Evolutionary conservation across 1,284 basidiomycete genomes (phyloP), one percentile per base, ranked within the genome.

Genomic region (Rhizopogon parksii): DNA sequence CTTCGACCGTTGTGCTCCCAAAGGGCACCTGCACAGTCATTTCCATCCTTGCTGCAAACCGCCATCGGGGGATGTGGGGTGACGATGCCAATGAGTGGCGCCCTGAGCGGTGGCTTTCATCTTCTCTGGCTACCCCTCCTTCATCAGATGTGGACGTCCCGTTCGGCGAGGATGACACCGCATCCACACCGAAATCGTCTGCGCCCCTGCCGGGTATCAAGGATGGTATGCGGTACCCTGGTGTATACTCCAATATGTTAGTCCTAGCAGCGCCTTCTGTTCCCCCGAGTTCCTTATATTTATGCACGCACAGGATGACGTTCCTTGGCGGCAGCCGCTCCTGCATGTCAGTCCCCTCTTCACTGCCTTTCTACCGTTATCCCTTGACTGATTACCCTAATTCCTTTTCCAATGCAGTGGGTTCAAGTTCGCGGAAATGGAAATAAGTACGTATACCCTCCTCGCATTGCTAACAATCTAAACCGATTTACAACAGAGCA

Each of bases 51-150:
- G 59, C 57, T 6, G 60, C 67, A 30, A 72, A 73, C 52, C 59
- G 63, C 15, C 64, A 70, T 52, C 58, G 59, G 21, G 56, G 19
- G 1, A 30, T 62, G 12, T 63, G 61, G 61, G 61, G 61, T n/a
- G 49, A 52, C 4, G 61, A 63, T 39, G 58, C 54, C 0, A 32
- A 48, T 12, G 55, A 62, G 40, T 63, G 61, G 61, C 68, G 65
- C 40, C 71, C 71, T 6, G 68, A 70, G 47, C 56, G 71, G n/a
- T 73, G 71, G 71, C 59, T 72, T 14, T 49, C 52, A 14, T 60
- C 65, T 9, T 54, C 68, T 6, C 66, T 66, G 6, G 43, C 54
- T 9, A 56, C 53, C 37, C 57, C 59, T 15, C 25, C 53, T 3
- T 59, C 57, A 43, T 27, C 17, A 14, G 24, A 32, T 15, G 40